Conservation (phyloP, 106 monocot genomes). For the Acanthochlamys bracteata region DNA sequence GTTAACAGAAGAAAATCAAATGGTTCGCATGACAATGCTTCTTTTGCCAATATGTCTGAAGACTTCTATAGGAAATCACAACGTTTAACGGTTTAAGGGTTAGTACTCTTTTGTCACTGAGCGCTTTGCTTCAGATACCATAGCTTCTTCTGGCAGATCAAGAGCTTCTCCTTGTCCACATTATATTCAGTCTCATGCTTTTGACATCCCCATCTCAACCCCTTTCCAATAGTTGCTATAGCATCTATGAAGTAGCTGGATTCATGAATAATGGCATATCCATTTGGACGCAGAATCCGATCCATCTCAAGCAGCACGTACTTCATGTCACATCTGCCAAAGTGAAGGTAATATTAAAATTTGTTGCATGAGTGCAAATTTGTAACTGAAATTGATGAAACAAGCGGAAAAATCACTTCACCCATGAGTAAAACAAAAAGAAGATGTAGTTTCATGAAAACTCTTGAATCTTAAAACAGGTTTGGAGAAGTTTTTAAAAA, state of each 20-base stretch:
- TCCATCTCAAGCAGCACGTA: slow-evolving; percentile 46
- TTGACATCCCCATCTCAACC: slow-evolving; percentile 39
- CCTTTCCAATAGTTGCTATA: slow-evolving; percentile 28
- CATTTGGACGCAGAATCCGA: slow-evolving; percentile 38
- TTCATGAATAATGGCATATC: slow-evolving; percentile 35
- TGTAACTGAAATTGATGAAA: no score
- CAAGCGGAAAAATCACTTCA: no score
- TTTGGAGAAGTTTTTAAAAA: no score
- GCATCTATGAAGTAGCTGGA: slow-evolving; percentile 32
- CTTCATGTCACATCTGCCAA: slow-evolving; percentile 36
- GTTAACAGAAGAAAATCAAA: no score
- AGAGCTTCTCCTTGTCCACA: slow-evolving; percentile 35
- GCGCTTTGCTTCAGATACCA: slow-evolving; percentile 29
- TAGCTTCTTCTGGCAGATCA: slow-evolving; percentile 41
- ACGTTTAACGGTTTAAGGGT: not conserved
- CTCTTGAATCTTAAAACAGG: no score
- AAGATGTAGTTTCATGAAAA: no score
- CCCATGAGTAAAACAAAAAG: no score
- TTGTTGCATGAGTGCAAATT: not conserved
- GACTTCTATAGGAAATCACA: not conserved
- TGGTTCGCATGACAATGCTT: no score
- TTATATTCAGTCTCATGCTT: slow-evolving; percentile 33
- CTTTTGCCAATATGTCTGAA: not conserved
- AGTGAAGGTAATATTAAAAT: not conserved
- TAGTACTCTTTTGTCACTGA: slow-evolving; percentile 7